A percentile compares a stretch with the other conserved stretches of the same genome.
Conservation (phyloP, 2,329 filamentous ascomycete genomes). For the Xylariaceae sp. region DNA sequence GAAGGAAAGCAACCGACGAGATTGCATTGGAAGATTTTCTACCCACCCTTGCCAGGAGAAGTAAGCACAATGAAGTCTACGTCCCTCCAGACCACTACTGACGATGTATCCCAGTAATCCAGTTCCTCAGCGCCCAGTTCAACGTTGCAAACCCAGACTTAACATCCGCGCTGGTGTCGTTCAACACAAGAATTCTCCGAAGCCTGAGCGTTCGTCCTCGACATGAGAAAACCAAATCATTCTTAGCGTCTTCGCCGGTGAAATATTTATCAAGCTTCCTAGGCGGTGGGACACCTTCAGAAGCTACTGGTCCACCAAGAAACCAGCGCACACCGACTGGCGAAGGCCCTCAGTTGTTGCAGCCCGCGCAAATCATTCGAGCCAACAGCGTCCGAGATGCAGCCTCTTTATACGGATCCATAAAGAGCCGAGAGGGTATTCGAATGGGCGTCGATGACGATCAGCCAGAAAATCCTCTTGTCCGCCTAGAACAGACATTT, state of each 20-base stretch:
- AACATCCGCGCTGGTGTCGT: conserved; percentile 66
- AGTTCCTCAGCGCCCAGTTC: conserved; percentile 67
- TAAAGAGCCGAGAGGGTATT: conserved; percentile 42
- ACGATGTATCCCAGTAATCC: conserved; percentile 53
- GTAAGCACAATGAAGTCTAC: conserved; percentile 40
- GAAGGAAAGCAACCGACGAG: conserved; percentile 69
- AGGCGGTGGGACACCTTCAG: conserved; percentile 50
- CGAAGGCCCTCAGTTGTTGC: conserved; percentile 31
- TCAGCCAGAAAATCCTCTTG: conserved; percentile 59
- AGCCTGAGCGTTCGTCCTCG: conserved; percentile 61
- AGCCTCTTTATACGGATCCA: conserved; percentile 50
- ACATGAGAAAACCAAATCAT: conserved; percentile 61
- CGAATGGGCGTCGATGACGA: conserved; percentile 44
- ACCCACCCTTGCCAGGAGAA: conserved; percentile 67
- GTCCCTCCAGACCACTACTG: conserved; percentile 17
- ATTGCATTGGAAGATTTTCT: conserved; percentile 69
- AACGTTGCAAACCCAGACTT: conserved; percentile 61
- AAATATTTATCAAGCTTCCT: conserved; percentile 86
- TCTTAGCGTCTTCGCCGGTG: conserved; percentile 78
- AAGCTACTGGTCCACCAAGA: conserved; percentile 33
- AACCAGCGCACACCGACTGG: conserved; percentile 35
- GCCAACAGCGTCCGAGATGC: conserved; percentile 44
- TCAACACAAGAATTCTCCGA: conserved; percentile 73
- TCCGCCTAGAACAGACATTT: conserved; percentile 78
- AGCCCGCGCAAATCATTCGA: conserved; percentile 37